A percentile compares a stretch with the other conserved stretches of the same genome.
phyloP scores from a whole-genome alignment of 306 rosid genomes.

The Delonix regia region DNA sequence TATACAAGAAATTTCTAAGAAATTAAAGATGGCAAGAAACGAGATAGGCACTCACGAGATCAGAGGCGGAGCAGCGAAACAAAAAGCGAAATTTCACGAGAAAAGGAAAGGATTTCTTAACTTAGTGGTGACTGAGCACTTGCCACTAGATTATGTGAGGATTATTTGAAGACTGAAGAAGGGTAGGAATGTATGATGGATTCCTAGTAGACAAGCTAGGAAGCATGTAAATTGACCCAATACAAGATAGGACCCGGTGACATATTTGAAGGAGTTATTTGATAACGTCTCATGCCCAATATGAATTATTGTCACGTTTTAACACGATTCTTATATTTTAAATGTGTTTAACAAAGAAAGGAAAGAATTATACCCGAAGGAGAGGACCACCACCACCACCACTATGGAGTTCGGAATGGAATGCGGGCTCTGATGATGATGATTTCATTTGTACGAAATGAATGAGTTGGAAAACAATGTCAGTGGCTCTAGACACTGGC shows the following conservation, averaged over 20 bases:
- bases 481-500: neutral
- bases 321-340: no score
- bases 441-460: neutral
- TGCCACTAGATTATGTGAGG: no score
- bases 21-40: neutral
- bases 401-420: neutral
- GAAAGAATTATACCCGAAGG: no score
- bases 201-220: neutral
- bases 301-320: no score
- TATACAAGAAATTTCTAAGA: neutral
- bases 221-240: no score
- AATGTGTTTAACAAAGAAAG: no score
- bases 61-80: neutral
- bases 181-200: neutral
- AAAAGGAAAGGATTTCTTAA: neutral
- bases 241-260: no score
- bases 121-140: neutral
- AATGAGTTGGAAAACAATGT: neutral
- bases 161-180: no score
- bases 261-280: no score
- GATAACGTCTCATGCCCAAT: no score
- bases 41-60: neutral
- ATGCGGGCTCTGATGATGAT: neutral
- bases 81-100: neutral
- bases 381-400: no score